Conservation (phyloP, 2,329 filamentous ascomycete species). For the Fusarium sp. region DNA sequence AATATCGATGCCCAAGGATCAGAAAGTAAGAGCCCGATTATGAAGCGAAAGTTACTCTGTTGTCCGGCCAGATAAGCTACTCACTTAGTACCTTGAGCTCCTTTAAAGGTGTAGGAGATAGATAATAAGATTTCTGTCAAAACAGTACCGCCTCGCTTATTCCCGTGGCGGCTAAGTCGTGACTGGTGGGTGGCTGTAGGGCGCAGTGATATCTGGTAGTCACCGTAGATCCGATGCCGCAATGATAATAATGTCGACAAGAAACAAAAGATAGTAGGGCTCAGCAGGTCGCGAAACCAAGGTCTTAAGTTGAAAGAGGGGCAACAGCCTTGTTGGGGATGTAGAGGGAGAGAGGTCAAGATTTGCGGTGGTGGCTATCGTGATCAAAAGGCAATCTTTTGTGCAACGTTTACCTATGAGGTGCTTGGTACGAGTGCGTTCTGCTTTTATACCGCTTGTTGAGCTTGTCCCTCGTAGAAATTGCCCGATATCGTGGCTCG, state of each 20-base stretch:
- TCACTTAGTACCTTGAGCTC: neutral
- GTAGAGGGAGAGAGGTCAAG: neutral
- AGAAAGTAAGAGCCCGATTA: neutral
- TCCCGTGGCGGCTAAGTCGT: neutral
- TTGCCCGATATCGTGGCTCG: conserved; percentile 20
- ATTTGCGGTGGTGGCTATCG: neutral
- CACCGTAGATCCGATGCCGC: conserved; percentile 25
- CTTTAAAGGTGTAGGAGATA: conserved; percentile 7
- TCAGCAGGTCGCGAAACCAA: conserved; percentile 3
- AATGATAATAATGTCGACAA: conserved; percentile 2
- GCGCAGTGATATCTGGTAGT: conserved; percentile 1
- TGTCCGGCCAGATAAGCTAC: conserved; percentile 9
- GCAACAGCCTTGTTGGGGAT: conserved; percentile 18
- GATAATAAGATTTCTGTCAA: conserved; percentile 3
- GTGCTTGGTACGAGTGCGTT: neutral
- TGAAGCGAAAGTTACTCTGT: conserved; percentile 13
- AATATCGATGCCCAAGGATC: neutral
- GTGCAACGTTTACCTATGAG: neutral
- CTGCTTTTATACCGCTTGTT: conserved; percentile 22
- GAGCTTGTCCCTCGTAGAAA: neutral
- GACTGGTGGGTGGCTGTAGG: neutral
- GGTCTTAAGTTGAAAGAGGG: conserved; percentile 13
- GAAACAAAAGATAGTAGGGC: neutral
- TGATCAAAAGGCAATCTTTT: conserved; percentile 7
- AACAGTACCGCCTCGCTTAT: conserved; percentile 11